These are phyloP conservation scores for Aeminium ludgeri DNA, from an alignment of 495 filamentous ascomycete species.

Conservation along the genomic window DNA sequence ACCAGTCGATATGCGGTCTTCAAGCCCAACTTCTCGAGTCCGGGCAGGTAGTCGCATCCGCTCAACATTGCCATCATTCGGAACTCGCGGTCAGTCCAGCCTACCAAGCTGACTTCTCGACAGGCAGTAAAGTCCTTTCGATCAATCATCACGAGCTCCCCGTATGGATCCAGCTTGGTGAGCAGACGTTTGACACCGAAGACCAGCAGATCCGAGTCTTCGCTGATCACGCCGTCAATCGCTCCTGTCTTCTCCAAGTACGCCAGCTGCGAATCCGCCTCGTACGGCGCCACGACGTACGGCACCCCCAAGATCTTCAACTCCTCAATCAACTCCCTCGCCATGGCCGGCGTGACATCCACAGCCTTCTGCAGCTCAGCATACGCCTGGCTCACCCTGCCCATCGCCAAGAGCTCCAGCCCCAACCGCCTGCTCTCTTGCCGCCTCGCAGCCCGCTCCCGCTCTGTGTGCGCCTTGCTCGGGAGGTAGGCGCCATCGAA, in stretches of 20 bases:
- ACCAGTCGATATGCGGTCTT: slow-evolving; percentile 86
- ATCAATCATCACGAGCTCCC: slow-evolving; percentile 81
- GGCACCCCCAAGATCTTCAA: slow-evolving; percentile 61
- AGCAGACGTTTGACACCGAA: slow-evolving; percentile 82
- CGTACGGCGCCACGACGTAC: slow-evolving; percentile 92
- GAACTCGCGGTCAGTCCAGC: slow-evolving; percentile 85
- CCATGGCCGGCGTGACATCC: slow-evolving; percentile 94
- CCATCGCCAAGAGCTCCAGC: slow-evolving; percentile 61
- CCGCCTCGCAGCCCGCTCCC: slow-evolving; percentile 47
- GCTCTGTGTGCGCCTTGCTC: slow-evolving; percentile 86
- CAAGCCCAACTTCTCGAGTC: slow-evolving; percentile 69
- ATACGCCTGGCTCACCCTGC: slow-evolving; percentile 64
- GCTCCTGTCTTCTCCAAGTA: slow-evolving; percentile 76
- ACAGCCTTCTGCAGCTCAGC: slow-evolving; percentile 86
- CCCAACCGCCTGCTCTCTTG: slow-evolving; percentile 58
- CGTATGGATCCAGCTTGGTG: slow-evolving; percentile 88
- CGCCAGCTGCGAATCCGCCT: slow-evolving; percentile 89
- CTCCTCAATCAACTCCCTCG: slow-evolving; percentile 77
- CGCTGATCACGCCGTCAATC: slow-evolving; percentile 76
- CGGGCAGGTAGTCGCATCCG: slow-evolving; percentile 90
- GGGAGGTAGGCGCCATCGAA: slow-evolving; percentile 95
- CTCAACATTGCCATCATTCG: slow-evolving; percentile 90
- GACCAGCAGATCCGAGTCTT: slow-evolving; percentile 91
- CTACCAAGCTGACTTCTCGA: slow-evolving; percentile 70
- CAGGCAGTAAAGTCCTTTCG: slow-evolving; percentile 74